Percentiles rank a stretch among this genome's conserved stretches.
Evolutionary conservation across 2,329 filamentous ascomycete species (phyloP).

Genomic region (Trichoderma semiorbis): DNA sequence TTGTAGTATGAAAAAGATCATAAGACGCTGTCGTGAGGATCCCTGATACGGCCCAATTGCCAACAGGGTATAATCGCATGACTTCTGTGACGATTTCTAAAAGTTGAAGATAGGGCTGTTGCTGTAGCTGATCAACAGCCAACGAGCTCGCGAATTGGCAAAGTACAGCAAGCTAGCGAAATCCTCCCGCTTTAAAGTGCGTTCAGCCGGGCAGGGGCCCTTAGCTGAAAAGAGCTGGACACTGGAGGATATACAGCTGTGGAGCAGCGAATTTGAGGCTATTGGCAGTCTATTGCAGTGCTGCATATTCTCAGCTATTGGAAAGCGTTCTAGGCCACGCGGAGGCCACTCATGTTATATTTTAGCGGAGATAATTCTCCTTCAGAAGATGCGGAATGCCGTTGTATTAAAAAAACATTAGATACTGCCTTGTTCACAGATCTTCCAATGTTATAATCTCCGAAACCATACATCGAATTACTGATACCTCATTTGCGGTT

Average conservation of each 20-base stretch:
- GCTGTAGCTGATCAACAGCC: not conserved
- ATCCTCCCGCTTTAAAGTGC: not conserved
- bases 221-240: not conserved
- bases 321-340: not conserved
- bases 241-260: not conserved
- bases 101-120: not conserved
- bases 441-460: not conserved
- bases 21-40: too few species aligned
- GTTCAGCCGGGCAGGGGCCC: not conserved
- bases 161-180: not conserved
- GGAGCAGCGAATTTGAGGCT: not conserved
- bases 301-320: not conserved
- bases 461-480: not conserved
- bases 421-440: not conserved
- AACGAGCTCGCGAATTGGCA: not conserved
- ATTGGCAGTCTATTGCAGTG: not conserved
- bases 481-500: too few species aligned
- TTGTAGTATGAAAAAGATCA: too few species aligned
- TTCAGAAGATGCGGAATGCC: not conserved
- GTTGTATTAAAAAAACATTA: not conserved
- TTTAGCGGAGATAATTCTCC: not conserved
- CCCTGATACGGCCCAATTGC: not conserved
- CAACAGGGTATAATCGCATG: not conserved
- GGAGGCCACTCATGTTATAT: not conserved
- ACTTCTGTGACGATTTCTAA: not conserved